Evolutionary conservation across 1,139 yeast genomes (phyloP).

Genomic region (Lodderomyces elongisporus): DNA sequence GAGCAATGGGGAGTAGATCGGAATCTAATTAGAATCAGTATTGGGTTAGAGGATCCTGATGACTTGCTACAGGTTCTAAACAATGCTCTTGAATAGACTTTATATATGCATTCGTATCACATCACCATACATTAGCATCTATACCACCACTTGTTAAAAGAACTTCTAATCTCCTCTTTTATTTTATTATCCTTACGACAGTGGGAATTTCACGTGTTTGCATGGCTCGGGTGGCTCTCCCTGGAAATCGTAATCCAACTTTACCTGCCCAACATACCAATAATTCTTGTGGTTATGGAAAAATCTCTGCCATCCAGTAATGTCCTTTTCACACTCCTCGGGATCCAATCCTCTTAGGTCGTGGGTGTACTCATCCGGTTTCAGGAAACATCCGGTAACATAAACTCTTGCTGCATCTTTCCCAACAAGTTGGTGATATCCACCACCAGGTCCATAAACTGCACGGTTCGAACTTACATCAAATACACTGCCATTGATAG

Average conservation of each 20-base stretch:
- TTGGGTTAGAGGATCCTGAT: slow-evolving; percentile 67
- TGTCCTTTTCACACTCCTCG: slow-evolving; percentile 26
- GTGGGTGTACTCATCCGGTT: slow-evolving; percentile 54
- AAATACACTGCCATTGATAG: slow-evolving; percentile 61
- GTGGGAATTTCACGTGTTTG: slow-evolving; percentile 33
- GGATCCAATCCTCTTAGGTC: slow-evolving; percentile 61
- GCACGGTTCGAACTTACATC: slow-evolving; percentile 57
- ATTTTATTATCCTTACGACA: too few species aligned
- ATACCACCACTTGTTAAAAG: too few species aligned
- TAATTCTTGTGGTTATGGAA: slow-evolving; percentile 45
- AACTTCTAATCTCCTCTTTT: too few species aligned
- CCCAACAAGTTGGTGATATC: slow-evolving; percentile 61
- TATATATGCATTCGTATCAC: too few species aligned
- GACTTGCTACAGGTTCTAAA: slow-evolving; percentile 54
- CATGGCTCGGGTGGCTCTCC: slow-evolving; percentile 35
- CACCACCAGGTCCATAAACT: slow-evolving; percentile 63
- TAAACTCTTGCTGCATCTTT: slow-evolving; percentile 69
- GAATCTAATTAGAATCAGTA: slow-evolving; percentile 74
- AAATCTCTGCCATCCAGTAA: slow-evolving; percentile 49
- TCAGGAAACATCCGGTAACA: slow-evolving; percentile 69
- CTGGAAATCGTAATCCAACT: slow-evolving; percentile 20
- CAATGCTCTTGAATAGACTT: too few species aligned
- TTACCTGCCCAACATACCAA: slow-evolving; percentile 62
- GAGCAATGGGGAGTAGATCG: slow-evolving; percentile 83
- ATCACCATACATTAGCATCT: too few species aligned